phyloP scores from a whole-genome alignment of 176 grass and related monocot genomes.

The Lolium perenne region DNA sequence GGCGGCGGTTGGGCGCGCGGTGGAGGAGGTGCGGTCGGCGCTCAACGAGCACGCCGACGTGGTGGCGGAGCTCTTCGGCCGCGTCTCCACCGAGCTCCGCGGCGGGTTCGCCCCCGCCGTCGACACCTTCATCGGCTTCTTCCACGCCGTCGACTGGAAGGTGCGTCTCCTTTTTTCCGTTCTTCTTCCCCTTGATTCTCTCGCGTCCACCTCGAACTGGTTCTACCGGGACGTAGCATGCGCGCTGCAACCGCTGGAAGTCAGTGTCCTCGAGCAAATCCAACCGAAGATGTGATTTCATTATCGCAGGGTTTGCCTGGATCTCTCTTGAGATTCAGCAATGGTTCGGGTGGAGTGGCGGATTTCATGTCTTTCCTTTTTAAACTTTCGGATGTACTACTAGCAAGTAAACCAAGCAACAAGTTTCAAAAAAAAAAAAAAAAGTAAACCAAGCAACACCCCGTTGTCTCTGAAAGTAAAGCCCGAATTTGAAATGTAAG shows the following conservation, averaged over 20 bases:
- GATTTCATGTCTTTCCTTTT: not conserved
- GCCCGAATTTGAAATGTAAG: not conserved
- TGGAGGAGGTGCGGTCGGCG: conserved; percentile 76
- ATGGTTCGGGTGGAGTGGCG: not conserved
- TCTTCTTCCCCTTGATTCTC: not conserved
- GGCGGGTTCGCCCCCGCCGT: conserved; percentile 70
- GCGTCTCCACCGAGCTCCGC: conserved; percentile 78
- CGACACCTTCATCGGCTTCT: conserved; percentile 83
- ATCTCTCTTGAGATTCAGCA: not conserved
- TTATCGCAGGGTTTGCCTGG: not conserved
- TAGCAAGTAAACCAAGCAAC: not conserved
- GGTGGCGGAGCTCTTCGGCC: conserved; percentile 68
- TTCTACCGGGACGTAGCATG: not conserved
- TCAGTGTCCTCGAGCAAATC: not conserved
- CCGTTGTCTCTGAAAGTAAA: not conserved
- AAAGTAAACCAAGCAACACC: not conserved
- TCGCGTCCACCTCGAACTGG: not conserved
- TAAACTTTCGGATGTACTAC: not conserved
- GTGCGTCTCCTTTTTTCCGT: not conserved
- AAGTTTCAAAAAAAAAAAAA: no score
- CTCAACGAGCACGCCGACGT: conserved; percentile 87
- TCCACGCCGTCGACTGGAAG: conserved; percentile 97
- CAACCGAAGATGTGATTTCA: not conserved
- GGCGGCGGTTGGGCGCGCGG: conserved; percentile 40
- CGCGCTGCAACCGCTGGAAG: not conserved